Base-by-base conservation (phyloP, 1,284 basidiomycete species). In the Pseudozyma thailandica region DNA sequence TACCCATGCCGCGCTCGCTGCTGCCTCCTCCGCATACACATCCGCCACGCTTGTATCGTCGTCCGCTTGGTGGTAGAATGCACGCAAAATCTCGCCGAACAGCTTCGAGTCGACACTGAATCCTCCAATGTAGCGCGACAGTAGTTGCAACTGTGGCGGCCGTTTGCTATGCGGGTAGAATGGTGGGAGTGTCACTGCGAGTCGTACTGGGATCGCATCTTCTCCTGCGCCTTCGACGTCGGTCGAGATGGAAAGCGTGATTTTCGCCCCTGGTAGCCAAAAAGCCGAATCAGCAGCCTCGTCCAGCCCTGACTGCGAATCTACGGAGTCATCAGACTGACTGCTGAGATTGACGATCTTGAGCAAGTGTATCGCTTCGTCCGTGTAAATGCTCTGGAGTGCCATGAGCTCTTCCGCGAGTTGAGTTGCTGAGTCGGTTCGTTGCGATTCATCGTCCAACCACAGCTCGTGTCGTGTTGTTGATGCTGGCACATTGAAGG, bases 121-220 rank as follows among this genome's bases (percentile, higher is more conserved):
- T 8, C 69, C 61, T 7, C 79, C 80, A 7, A 82, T 49, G 41
- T 78, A 83, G 18, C 71, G 62, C 31, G 62, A 75, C 15, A 80
- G 56, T 15, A 82, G 64, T 57, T 82, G 81, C 23, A 81, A 49
- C 41, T 77, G 78, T 15, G 81, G 81, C n/a, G 78, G 66, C n/a
- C 56, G 39, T 1, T 38, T 27, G 12, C 52, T 56, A 20, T 51
- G 31, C 10, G 80, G 80, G 39, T 82, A 82, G 33, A 58, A 59
- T 3, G 75, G 57, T 6, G 79, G 78, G 6, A 82, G 46, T 1
- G 78, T 74, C 28, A 72, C 61, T 2, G 79, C 71, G 33, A 82
- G 63, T 26, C 74, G 72, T 41, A 79, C 51, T 10, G 72, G 71
- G 33, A 69, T 47, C 38, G 62, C 41, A 28, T 50, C 60, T 12